Evolutionary conservation across 495 filamentous ascomycete genomes (phyloP), one percentile per base, ranked within the genome.

Genomic region (Trichoderma erinaceum): DNA sequence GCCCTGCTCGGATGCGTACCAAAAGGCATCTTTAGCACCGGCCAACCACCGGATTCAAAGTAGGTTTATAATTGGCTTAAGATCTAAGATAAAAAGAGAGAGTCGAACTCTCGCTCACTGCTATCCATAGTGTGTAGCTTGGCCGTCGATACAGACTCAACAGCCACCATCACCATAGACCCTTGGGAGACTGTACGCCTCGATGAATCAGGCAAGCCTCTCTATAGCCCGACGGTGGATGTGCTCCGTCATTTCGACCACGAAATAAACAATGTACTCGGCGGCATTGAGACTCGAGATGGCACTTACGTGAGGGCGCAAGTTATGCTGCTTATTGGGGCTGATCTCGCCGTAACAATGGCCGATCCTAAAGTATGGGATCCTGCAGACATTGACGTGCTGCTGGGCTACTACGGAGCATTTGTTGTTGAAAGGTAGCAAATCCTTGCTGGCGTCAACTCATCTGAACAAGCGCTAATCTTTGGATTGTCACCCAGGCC

Each of bases 291-390:
- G 70, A 83, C 82, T 13, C 80, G 78, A 23, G 83, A 87, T 71
- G 90, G 91, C 56, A 72, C 74, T 48, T 77, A 71, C 69, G 78
- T 69, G 61, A 79, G 75, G 44, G 81, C 90, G 16, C 86, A 86
- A 66, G 87, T 97, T 70, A 85, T 88, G 64, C 83, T 98, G 35
- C 81, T 95, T 38, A 88, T 89, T 13, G 93, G 92, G 2, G 90
- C 91, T 3, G 92, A 96, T 78, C 79, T 97, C 69, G 86, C 96
- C 73, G 90, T 93, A 76, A 97, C 93, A 41, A 93, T 95, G 90
- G 72, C 69, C 63, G 79, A 74, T 66, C 83, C 85, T 4, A 84
- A 84, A 5, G 87, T 97, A 13, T 97, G 93, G 93, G 88, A 86
- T 48, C 81, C 88, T 61, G 84, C 87, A 67, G 93, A 97, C 83